Conservation (phyloP, 169 alveolate species). For the Plasmodium reichenowi region DNA sequence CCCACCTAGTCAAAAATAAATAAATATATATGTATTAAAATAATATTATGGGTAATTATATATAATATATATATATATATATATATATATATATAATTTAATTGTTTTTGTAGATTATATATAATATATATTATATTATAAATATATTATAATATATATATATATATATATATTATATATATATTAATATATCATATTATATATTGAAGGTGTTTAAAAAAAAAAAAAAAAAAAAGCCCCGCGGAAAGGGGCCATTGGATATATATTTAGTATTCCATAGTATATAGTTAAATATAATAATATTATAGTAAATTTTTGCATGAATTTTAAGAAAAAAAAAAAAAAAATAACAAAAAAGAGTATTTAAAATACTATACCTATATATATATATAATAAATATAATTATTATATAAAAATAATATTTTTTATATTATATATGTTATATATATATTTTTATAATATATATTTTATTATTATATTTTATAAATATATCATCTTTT, state of each 20-base stretch:
- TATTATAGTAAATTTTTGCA: slow-evolving; percentile 1
- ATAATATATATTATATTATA: neutral
- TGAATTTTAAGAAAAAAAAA: neutral
- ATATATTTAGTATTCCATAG: neutral
- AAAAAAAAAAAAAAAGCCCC: slow-evolving; percentile 25
- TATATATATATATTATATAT: neutral
- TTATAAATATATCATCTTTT: too few relatives aligned
- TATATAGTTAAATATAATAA: neutral
- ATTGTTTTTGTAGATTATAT: neutral
- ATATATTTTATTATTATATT: too few relatives aligned
- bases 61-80: too few relatives aligned
- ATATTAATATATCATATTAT: neutral
- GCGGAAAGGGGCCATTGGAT: slow-evolving; percentile 54
- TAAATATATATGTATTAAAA: neutral
- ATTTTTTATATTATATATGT: too few relatives aligned
- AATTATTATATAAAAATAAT: too few relatives aligned
- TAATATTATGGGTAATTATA: neutral
- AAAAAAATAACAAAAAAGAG: neutral
- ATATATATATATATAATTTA: neutral
- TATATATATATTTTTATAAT: too few relatives aligned
- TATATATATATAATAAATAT: too few relatives aligned
- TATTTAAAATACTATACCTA: neutral
- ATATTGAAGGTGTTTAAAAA: neutral
- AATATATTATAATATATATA: too few relatives aligned
- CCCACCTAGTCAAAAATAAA: too few relatives aligned